phyloP scores from a whole-genome alignment of 306 rosid genomes.

The Dalbergia oliveri region DNA sequence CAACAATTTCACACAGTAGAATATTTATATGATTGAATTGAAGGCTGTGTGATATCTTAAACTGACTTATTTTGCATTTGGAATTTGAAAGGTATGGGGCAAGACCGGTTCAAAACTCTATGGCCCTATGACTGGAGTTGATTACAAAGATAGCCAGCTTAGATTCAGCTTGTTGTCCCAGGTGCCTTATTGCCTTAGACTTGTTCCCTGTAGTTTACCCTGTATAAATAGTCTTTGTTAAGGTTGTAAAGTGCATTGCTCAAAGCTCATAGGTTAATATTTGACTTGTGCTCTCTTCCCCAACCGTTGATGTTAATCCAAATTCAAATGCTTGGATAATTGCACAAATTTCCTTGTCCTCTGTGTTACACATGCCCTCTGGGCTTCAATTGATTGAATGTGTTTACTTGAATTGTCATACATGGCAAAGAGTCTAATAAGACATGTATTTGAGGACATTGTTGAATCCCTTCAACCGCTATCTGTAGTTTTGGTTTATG shows the following conservation, averaged over 20 bases:
- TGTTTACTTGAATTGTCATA: not conserved
- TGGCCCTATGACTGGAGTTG: slow-evolving; percentile 74
- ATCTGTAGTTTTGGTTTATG: not conserved
- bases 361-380: not conserved
- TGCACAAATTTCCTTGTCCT: slow-evolving; percentile 11
- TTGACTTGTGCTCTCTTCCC: not conserved
- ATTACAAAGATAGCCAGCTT: slow-evolving; percentile 74
- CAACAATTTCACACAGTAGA: slow-evolving; percentile 2
- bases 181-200: slow-evolving; percentile 49
- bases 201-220: slow-evolving; percentile 5
- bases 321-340: not conserved
- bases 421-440: not conserved
- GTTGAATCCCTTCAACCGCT: not conserved
- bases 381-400: not conserved
- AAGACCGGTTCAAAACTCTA: slow-evolving; percentile 74
- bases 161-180: slow-evolving; percentile 77
- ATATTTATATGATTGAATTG: slow-evolving; percentile 5
- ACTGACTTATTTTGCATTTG: slow-evolving; percentile 27
- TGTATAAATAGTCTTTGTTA: not conserved
- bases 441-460: slow-evolving; percentile 32
- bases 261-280: slow-evolving; percentile 15
- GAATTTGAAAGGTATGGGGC: slow-evolving; percentile 76
- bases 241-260: slow-evolving; percentile 10
- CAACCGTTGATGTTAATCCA: not conserved
- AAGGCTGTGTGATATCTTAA: not conserved